Evolutionary conservation across 2,329 filamentous ascomycete species (phyloP), one percentile per base, ranked within the genome.

Genomic region (Neurospora sp.): DNA sequence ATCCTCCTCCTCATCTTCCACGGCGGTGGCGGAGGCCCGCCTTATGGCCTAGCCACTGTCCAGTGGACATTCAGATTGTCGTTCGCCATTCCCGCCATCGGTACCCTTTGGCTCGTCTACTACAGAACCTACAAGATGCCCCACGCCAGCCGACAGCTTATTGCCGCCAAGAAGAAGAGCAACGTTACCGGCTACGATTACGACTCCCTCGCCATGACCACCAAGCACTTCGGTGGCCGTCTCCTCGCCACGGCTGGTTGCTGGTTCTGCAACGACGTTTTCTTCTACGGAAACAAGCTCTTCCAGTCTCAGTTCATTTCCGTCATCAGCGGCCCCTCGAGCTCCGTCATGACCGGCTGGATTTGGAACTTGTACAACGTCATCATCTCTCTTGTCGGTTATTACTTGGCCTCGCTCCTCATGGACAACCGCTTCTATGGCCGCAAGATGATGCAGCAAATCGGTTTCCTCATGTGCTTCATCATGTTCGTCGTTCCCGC

Each of bases 271-370:
- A 98, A 98, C 81, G 95, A 98, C 78, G 91, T 98, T 74, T 97
- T 98, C 86, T 98, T 98, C 85, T 98, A 98, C 84, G 95, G 95
- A 76, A 97, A 97, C 90, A 97, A 97, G 86, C 90, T 97, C 69
- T 97, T 97, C 87, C 94, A 97, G 82, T 88, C 87, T 73, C 88
- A 95, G 78, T 97, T 97, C 82, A 97, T 97, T 82, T 84, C 83
- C 39, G 91, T 96, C 78, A 90, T 97, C 75, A 91, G 90, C 69
- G 85, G 89, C 68, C 81, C 86, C 74, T 87, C 88, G 73, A 81
- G 84, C 42, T 93, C 91, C 8, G 87, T 97, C 79, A 91, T 97
- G 88, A 90, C 90, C 40, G 90, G 87, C 72, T 98, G 95, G 95
- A 84, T 93, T 66, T 98, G 93, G 90, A 97, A 96, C 82, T 81